phyloP scores from a whole-genome alignment of 805 yeast species.

The Candida boleticola region DNA sequence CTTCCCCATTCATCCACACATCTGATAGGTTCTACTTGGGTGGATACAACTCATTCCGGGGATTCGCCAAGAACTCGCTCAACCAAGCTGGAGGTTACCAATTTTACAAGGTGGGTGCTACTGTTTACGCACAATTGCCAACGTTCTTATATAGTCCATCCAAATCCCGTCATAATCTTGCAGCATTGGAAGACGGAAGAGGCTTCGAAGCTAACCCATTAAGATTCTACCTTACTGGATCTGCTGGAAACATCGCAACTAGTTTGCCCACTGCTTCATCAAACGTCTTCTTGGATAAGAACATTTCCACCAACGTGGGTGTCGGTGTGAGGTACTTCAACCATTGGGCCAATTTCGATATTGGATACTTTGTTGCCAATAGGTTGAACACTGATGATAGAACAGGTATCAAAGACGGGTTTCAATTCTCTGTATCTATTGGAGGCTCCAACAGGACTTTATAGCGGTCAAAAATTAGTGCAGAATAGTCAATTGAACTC shows the following conservation, averaged over 20 bases:
- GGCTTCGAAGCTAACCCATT: constrained; percentile 30
- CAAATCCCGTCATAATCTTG: constrained; percentile 8
- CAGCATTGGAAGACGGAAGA: not conserved
- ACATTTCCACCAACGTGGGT: constrained; percentile 28
- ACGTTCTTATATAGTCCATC: constrained; percentile 23
- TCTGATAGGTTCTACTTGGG: constrained; percentile 84
- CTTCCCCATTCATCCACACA: constrained; percentile 45
- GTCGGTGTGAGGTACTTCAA: constrained; percentile 38
- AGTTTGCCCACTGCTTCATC: constrained; percentile 53
- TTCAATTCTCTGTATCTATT: constrained; percentile 36
- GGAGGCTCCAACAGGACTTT: constrained; percentile 33
- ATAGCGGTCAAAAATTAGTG: constrained; percentile 1
- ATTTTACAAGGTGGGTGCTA: constrained; percentile 54
- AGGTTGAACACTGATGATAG: constrained; percentile 13
- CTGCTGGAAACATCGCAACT: constrained; percentile 52
- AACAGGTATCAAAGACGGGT: constrained; percentile 36
- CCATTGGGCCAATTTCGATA: constrained; percentile 39
- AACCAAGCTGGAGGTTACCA: constrained; percentile 77
- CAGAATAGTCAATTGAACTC: not conserved
- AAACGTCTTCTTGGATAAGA: constrained; percentile 20
- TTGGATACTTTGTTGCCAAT: constrained; percentile 35
- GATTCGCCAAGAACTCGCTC: constrained; percentile 63
- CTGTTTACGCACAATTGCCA: constrained; percentile 63
- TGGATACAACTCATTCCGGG: constrained; percentile 71
- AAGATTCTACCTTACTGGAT: constrained; percentile 57